Percentiles rank a stretch among this genome's conserved stretches.
Conservation (phyloP, 495 filamentous ascomycete species). For the Penicillium silybi region DNA sequence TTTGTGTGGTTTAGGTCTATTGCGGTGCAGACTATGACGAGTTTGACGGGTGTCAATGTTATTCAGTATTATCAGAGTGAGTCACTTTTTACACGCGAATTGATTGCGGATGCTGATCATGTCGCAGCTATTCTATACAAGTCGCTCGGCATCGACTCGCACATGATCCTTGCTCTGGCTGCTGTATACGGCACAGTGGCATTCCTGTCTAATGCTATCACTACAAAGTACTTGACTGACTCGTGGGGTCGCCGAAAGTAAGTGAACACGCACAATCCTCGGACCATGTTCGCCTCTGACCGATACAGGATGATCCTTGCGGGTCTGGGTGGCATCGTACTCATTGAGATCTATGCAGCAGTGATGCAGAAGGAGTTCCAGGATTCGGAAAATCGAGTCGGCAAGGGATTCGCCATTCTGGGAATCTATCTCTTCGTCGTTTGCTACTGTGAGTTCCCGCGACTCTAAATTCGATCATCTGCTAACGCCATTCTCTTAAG, state of each 20-base stretch:
- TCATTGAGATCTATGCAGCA: conserved; percentile 56
- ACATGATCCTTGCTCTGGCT: conserved; percentile 51
- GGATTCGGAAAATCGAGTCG: conserved; percentile 49
- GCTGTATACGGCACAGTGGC: conserved; percentile 54
- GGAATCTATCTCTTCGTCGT: conserved; percentile 59
- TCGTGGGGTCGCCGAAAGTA: conserved; percentile 59
- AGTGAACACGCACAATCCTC: conserved; percentile 1
- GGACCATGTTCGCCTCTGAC: not conserved
- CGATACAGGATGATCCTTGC: conserved; percentile 48
- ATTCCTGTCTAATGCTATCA: conserved; percentile 49
- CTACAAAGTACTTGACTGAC: conserved; percentile 52
- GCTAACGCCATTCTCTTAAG: conserved; percentile 20
- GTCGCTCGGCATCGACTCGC: conserved; percentile 49
- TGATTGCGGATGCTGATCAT: not conserved
- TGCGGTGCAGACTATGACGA: conserved; percentile 56
- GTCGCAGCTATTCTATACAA: conserved; percentile 50
- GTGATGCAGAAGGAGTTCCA: conserved; percentile 57
- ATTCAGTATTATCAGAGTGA: conserved; percentile 56
- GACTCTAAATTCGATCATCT: not conserved
- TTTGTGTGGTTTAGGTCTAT: conserved; percentile 37
- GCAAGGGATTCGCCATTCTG: conserved; percentile 58
- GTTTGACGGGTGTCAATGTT: conserved; percentile 54
- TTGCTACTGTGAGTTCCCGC: conserved; percentile 43
- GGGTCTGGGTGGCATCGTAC: conserved; percentile 45
- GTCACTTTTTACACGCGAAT: not conserved